Evolutionary conservation across 2,329 filamentous ascomycete genomes (phyloP), one percentile per base, ranked within the genome.

Genomic region (Aaosphaeria pasadenensis): DNA sequence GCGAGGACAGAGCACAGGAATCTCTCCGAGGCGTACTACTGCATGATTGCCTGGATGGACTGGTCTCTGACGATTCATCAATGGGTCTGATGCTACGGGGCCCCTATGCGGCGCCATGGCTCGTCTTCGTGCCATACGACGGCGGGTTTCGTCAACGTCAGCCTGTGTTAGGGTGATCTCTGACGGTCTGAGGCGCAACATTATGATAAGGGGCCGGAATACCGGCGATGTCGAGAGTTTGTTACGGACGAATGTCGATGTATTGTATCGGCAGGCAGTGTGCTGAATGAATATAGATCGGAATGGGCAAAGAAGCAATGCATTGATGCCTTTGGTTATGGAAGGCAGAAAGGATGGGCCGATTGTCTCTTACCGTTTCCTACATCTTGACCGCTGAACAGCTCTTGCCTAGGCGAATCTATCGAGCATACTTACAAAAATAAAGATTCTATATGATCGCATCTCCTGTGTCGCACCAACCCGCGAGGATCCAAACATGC

Each of bases 101-200:
- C 17, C 11, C 28, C 24, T 11, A 32, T 7, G 11, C 30, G 49
- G 28, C 9, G 43, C 43, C 41, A 53, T 53, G 44, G 55, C 44
- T 35, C 58, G 63, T 44, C 59, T 59, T 11, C 52, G 54, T 45
- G 63, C 58, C 47, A 70, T 61, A 41, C 64, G 63, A 32, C 60
- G 59, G 35, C 60, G 57, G 11, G 64, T 63, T 31, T 68, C 64
- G 4, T 71, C 64, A 39, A 71, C 52, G 48, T 71, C 66, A 5
- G 65, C 66, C 6, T 67, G 52, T 6, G 66, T 67, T 55, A 71
- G 44, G 17, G 59, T 62, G 38, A 71, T 64, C 52, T 71, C 69
- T 41, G 69, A 66, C 1, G 66, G 61, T 29, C 59, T 59, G 17
- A 64, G 57, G 41, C 69, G 68, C 49, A 71, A 52, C 69, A 71